Percentiles rank a stretch among this genome's conserved stretches.
phyloP scores from a whole-genome alignment of 2,329 filamentous ascomycete genomes.

The Arachnopeziza araneosa region DNA sequence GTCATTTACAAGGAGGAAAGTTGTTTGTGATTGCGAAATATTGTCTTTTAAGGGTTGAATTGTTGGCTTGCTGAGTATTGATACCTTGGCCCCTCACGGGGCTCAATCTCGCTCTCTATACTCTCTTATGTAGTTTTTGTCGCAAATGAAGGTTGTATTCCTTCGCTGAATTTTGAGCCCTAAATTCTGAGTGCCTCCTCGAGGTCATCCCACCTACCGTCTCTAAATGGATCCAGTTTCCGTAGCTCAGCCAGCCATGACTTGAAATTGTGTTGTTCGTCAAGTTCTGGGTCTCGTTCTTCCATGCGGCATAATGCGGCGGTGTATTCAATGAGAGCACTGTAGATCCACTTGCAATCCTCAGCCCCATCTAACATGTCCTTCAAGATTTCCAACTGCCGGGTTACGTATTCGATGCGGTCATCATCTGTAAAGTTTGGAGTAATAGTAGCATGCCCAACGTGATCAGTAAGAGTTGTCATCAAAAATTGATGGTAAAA shows the following conservation, averaged over 20 bases:
- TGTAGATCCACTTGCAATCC: conserved; percentile 84
- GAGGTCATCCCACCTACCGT: conserved; percentile 31
- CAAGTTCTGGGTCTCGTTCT: conserved; percentile 34
- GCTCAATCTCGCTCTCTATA: too few species aligned
- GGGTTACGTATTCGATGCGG: conserved; percentile 57
- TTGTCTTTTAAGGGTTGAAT: too few species aligned
- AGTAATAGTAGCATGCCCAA: conserved; percentile 52
- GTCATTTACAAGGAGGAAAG: too few species aligned
- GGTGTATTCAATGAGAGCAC: conserved; percentile 74
- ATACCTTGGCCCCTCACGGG: too few species aligned
- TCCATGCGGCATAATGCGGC: conserved; percentile 51
- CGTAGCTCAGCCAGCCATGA: conserved; percentile 28
- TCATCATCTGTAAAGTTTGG: conserved; percentile 56
- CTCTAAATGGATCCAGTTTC: conserved; percentile 29
- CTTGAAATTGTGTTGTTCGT: conserved; percentile 34
- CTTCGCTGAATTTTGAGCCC: neutral
- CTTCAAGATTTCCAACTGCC: conserved; percentile 69
- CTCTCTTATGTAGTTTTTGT: too few species aligned
- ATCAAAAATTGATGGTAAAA: conserved; percentile 92
- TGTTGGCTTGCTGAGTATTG: too few species aligned
- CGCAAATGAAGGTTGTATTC: too few species aligned
- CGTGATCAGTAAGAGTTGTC: conserved; percentile 54
- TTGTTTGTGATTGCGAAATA: too few species aligned
- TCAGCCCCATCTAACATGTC: conserved; percentile 59
- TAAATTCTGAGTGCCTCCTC: conserved; percentile 11